These are phyloP conservation scores for Clavaria fumosa DNA, from an alignment of 768 basidiomycete genomes.

Conservation along the genomic window DNA sequence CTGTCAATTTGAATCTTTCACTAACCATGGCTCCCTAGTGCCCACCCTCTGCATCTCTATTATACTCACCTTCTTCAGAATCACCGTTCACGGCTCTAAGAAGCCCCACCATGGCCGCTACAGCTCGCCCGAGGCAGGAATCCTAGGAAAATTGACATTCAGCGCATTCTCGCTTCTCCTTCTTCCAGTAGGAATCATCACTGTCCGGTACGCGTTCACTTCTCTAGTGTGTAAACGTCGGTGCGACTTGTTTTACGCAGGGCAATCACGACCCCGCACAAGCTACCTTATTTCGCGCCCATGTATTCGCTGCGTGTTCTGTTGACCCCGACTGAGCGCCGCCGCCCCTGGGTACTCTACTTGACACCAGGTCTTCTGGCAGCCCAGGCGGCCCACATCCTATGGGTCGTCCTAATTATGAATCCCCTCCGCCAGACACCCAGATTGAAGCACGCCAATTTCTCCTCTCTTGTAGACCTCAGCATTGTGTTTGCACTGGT, in stretches of 20 bases:
- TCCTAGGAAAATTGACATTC: conserved; percentile 47
- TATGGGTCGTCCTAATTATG: conserved; percentile 29
- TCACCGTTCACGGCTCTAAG: no score
- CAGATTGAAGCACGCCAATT: conserved; percentile 21
- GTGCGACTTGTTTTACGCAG: conserved; percentile 21
- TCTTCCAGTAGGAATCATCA: conserved; percentile 54
- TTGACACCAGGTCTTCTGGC: conserved; percentile 61
- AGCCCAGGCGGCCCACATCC: conserved; percentile 33
- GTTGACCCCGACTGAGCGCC: conserved; percentile 68
- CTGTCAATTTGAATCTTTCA: background rate
- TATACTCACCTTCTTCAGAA: conserved; percentile 38
- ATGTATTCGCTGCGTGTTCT: conserved; percentile 51
- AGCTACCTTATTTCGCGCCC: conserved; percentile 45
- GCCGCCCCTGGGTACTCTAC: conserved; percentile 67
- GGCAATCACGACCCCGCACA: conserved; percentile 72
- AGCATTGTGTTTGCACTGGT: conserved; percentile 42
- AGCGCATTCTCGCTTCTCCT: conserved; percentile 50
- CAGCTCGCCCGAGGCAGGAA: conserved; percentile 41
- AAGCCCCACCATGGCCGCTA: no score
- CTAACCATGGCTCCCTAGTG: conserved; percentile 17
- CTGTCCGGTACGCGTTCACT: conserved; percentile 44
- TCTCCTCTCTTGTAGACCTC: conserved; percentile 31
- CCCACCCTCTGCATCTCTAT: conserved; percentile 32
- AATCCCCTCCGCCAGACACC: conserved; percentile 27
- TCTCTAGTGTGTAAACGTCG: conserved; percentile 3